phyloP scores from a whole-genome alignment of 768 basidiomycete species.

The Glaciozyma martinii region DNA sequence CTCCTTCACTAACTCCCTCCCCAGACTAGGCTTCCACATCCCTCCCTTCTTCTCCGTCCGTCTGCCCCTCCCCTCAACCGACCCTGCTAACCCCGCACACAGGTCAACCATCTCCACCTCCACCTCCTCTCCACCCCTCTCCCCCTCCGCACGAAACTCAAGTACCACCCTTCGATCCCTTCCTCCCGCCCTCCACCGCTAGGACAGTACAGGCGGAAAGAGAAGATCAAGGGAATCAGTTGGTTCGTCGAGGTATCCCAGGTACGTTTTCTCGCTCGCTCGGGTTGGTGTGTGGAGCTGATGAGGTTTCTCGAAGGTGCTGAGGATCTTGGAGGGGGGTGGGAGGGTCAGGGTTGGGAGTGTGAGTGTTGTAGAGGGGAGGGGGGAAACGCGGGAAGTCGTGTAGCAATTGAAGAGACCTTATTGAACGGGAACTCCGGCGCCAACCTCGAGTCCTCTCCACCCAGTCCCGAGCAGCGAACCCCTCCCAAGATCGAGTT shows the following conservation, averaged over 20 bases:
- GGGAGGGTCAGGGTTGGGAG: constrained; percentile 15
- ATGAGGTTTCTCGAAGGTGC: background rate
- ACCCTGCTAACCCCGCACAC: background rate
- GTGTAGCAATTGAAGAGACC: too few relatives aligned
- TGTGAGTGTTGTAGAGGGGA: background rate
- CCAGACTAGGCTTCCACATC: constrained; percentile 31
- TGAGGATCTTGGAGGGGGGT: constrained; percentile 11
- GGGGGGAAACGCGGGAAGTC: too few relatives aligned
- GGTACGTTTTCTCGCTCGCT: background rate
- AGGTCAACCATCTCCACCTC: constrained; percentile 32
- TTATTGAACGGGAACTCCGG: too few relatives aligned
- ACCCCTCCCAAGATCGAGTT: too few relatives aligned
- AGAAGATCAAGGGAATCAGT: constrained; percentile 17
- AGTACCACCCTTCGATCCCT: constrained; percentile 20
- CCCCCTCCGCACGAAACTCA: constrained; percentile 19
- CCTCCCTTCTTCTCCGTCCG: constrained; percentile 30
- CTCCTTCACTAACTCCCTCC: background rate
- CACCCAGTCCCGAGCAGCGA: too few relatives aligned
- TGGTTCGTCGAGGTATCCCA: constrained; percentile 28
- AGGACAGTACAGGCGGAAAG: background rate
- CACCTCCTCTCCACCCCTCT: constrained; percentile 30
- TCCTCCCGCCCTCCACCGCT: background rate
- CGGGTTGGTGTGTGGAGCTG: background rate
- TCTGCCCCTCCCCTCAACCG: background rate
- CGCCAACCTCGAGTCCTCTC: too few relatives aligned